A percentile compares a stretch with the other conserved stretches of the same genome.
Conservation (phyloP, 1,139 yeast genomes). For the Taiozyma onychis region DNA sequence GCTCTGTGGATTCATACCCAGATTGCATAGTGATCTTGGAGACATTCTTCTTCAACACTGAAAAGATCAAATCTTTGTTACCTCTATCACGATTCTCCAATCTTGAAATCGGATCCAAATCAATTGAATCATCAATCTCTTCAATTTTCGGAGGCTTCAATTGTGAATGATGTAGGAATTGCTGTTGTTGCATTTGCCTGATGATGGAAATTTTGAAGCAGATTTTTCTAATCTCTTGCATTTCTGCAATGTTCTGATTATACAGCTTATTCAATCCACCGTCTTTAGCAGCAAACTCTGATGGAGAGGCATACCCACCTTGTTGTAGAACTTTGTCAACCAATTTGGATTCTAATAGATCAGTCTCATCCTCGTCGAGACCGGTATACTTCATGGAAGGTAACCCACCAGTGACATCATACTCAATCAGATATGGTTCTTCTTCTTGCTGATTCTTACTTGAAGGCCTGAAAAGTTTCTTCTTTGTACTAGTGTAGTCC, state of each 20-base stretch:
- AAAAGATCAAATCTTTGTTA: slow-evolving; percentile 53
- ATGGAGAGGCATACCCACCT: slow-evolving; percentile 30
- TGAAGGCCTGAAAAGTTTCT: slow-evolving; percentile 16
- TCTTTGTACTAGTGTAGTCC: slow-evolving; percentile 23
- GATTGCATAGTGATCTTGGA: slow-evolving; percentile 86
- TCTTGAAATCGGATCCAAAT: slow-evolving; percentile 74
- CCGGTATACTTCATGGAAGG: slow-evolving; percentile 63
- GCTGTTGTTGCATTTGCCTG: slow-evolving; percentile 80
- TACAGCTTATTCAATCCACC: slow-evolving; percentile 60
- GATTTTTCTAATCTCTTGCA: slow-evolving; percentile 82
- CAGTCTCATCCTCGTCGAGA: slow-evolving; percentile 41
- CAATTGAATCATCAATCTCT: slow-evolving; percentile 52
- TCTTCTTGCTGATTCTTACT: slow-evolving; percentile 23
- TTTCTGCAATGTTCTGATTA: slow-evolving; percentile 61
- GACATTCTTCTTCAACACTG: slow-evolving; percentile 62
- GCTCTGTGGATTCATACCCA: slow-evolving; percentile 85
- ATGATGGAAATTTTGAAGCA: slow-evolving; percentile 88
- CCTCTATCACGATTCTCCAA: slow-evolving; percentile 50
- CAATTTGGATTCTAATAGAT: slow-evolving; percentile 45
- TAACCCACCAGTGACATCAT: slow-evolving; percentile 75
- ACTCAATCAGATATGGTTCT: slow-evolving; percentile 60
- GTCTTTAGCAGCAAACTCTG: slow-evolving; percentile 35
- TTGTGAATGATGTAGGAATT: slow-evolving; percentile 68
- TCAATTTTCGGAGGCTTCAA: slow-evolving; percentile 67
- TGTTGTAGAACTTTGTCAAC: slow-evolving; percentile 29